Percentiles rank a stretch among this genome's conserved stretches.
Evolutionary conservation across 441 rosid species (phyloP).

Genomic region (Erodium texanum): DNA sequence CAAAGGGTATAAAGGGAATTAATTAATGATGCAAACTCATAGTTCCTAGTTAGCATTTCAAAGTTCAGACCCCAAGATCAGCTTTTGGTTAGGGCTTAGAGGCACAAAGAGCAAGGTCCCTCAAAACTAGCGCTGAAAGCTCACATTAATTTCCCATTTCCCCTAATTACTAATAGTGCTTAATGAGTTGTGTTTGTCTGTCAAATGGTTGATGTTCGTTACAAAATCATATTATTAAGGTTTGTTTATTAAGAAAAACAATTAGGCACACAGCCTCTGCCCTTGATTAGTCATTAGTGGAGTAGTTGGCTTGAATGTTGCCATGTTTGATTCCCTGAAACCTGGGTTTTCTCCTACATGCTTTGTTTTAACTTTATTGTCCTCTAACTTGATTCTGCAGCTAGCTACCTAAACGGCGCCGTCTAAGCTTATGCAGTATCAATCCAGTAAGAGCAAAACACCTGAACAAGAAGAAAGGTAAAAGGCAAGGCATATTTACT

Average conservation of each 20-base stretch:
- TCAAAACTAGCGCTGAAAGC: conserved; percentile 25
- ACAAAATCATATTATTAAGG: conserved; percentile 16
- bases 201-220: conserved; percentile 11
- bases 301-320: conserved; percentile 43
- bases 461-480: background rate
- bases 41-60: background rate
- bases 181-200: conserved; percentile 43
- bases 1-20: conserved; percentile 13
- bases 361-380: conserved; percentile 17
- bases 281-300: conserved; percentile 29
- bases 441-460: background rate
- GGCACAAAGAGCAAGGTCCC: conserved; percentile 23
- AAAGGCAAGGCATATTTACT: background rate
- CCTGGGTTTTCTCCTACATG: conserved; percentile 36
- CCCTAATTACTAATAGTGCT: conserved; percentile 23
- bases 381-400: conserved; percentile 8
- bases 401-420: background rate
- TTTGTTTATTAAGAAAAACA: conserved; percentile 1
- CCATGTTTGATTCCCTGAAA: conserved; percentile 48
- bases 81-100: conserved; percentile 27
- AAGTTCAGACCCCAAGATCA: conserved; percentile 23
- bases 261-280: conserved; percentile 13
- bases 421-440: background rate
- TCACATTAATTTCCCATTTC: conserved; percentile 16
- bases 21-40: background rate